Percentiles rank a stretch among this genome's conserved stretches.
phyloP scores from a whole-genome alignment of 345 rosid genomes.

The Melaleuca quinquenervia region DNA sequence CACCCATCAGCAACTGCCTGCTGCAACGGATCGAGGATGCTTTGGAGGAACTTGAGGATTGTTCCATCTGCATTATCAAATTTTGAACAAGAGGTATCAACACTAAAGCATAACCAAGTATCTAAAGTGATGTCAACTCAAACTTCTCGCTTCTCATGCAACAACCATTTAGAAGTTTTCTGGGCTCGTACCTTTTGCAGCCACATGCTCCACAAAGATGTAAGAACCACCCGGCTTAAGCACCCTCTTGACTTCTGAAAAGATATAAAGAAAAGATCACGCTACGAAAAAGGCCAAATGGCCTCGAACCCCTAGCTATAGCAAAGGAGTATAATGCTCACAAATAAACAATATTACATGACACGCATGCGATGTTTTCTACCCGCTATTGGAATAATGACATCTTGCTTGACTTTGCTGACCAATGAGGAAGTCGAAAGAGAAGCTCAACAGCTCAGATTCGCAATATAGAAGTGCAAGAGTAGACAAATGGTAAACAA shows the following conservation, averaged over 20 bases:
- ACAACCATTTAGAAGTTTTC: neutral
- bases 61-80: constrained; percentile 51
- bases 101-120: neutral
- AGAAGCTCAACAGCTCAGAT: neutral
- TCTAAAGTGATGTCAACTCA: neutral
- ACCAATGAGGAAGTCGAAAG: neutral
- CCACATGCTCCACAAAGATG: constrained; percentile 80
- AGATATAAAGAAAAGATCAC: neutral
- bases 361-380: neutral
- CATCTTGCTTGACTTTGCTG: neutral
- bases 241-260: constrained; percentile 65
- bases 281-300: neutral
- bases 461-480: neutral
- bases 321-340: neutral
- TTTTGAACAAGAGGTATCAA: neutral
- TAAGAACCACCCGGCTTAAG: constrained; percentile 73
- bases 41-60: constrained; percentile 41
- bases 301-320: neutral
- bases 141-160: neutral
- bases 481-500: neutral
- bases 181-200: constrained; percentile 53
- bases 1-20: constrained; percentile 63
- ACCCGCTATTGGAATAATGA: neutral
- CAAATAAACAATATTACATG: neutral
- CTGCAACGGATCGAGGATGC: constrained; percentile 59